phyloP scores from a whole-genome alignment of 192 early-diverging fungal species.

The Backusella macrospora region DNA sequence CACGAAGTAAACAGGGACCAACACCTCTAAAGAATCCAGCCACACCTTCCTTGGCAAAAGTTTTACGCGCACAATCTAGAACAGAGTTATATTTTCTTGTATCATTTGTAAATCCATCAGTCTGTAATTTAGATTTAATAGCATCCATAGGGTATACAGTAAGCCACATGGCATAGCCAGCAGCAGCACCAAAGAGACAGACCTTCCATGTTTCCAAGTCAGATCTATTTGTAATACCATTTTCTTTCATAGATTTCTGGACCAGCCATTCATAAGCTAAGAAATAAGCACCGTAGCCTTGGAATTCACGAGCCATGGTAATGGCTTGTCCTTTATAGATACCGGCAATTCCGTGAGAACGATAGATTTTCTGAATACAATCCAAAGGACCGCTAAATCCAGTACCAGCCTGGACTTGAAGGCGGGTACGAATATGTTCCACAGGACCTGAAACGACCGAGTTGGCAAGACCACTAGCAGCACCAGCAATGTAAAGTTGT shows the following conservation, averaged over 20 bases:
- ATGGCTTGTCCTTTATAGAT: constrained; percentile 91
- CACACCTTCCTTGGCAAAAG: constrained; percentile 73
- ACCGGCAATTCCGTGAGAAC: constrained; percentile 70
- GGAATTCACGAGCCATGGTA: constrained; percentile 86
- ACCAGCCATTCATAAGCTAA: constrained; percentile 88
- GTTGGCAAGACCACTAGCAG: constrained; percentile 85
- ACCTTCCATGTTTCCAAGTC: constrained; percentile 77
- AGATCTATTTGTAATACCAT: constrained; percentile 58
- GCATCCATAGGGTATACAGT: constrained; percentile 92
- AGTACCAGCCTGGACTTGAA: constrained; percentile 87
- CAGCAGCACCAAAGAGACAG: constrained; percentile 78
- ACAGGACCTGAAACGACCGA: constrained; percentile 90
- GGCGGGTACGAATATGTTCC: constrained; percentile 93
- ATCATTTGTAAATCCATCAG: constrained; percentile 72
- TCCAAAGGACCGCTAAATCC: constrained; percentile 80
- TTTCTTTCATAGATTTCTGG: constrained; percentile 66
- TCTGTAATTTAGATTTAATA: constrained; percentile 95
- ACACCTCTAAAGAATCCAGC: constrained; percentile 88
- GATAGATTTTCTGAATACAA: constrained; percentile 80
- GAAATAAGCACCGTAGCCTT: constrained; percentile 95
- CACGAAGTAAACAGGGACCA: constrained; percentile 84
- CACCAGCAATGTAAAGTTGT: constrained; percentile 88
- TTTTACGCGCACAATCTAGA: constrained; percentile 81
- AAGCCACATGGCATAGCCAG: constrained; percentile 76
- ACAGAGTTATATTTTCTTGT: constrained; percentile 72